A percentile compares a stretch with the other conserved stretches of the same genome.
phyloP scores from a whole-genome alignment of 2,329 filamentous ascomycete species.

The Neurospora sp. region DNA sequence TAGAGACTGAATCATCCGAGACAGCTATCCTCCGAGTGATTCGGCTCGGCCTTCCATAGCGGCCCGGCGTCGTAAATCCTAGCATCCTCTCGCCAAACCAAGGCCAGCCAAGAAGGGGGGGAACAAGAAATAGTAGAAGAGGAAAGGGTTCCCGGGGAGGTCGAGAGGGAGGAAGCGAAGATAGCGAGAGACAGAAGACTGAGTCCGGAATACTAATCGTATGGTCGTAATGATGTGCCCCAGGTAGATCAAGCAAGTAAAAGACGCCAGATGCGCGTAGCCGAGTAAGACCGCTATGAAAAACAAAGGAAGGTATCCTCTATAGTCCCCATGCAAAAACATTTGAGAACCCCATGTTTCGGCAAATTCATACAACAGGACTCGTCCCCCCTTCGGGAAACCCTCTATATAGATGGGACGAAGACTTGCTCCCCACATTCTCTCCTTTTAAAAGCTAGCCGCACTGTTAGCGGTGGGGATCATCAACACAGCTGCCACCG shows the following conservation, averaged over 20 bases:
- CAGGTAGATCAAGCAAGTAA: conserved; percentile 5
- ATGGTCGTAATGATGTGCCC: conserved; percentile 15
- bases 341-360: conserved; percentile 14
- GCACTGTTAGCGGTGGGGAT: neutral
- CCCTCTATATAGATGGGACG: conserved; percentile 13
- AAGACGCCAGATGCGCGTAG: conserved; percentile 11
- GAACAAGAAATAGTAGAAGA: neutral
- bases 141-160: neutral
- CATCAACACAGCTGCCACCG: neutral
- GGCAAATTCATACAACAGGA: conserved; percentile 15
- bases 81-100: neutral
- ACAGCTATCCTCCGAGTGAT: neutral
- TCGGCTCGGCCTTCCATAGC: neutral
- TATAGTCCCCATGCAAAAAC: conserved; percentile 18
- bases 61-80: neutral
- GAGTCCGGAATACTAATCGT: neutral
- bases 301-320: conserved; percentile 16
- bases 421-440: neutral
- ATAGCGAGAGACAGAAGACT: neutral
- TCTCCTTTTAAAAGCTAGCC: neutral
- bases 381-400: conserved; percentile 9
- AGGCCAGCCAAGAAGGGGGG: neutral
- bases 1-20: neutral
- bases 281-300: conserved; percentile 13
- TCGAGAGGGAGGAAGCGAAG: neutral